Conservation (phyloP, 1,139 yeast species). For the Saccharomyces hybrid region DNA sequence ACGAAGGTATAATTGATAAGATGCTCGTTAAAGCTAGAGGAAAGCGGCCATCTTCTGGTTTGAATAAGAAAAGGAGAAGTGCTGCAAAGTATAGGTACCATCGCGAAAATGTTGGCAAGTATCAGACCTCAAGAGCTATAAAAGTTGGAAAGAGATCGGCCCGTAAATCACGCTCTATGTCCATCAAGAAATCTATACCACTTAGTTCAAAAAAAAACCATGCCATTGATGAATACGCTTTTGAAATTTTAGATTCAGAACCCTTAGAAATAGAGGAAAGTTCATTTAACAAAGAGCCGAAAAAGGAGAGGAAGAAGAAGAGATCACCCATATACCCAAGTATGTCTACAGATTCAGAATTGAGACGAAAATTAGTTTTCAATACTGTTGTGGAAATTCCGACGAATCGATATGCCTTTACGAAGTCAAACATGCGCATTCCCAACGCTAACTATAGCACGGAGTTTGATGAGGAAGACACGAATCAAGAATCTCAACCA, state of each 20-base stretch:
- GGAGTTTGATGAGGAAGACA: background rate
- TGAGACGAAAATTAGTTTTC: conserved; percentile 15
- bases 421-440: conserved; percentile 3
- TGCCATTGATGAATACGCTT: background rate
- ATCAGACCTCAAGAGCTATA: background rate
- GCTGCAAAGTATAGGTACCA: background rate
- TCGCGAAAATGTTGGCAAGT: background rate
- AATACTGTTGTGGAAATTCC: conserved; percentile 25
- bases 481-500: background rate
- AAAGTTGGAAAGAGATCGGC: background rate
- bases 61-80: background rate
- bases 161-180: background rate
- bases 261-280: background rate
- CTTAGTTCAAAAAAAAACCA: background rate
- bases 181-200: background rate
- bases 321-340: conserved; percentile 1
- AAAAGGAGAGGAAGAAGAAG: background rate
- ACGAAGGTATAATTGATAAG: background rate
- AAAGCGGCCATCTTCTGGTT: background rate
- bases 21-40: background rate
- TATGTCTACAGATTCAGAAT: conserved; percentile 8
- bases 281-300: background rate
- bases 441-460: background rate
- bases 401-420: conserved; percentile 11
- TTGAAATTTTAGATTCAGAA: background rate